Evolutionary conservation across 441 rosid genomes (phyloP), one percentile per base, ranked within the genome.

Genomic region (Euphorbia celastroides): DNA sequence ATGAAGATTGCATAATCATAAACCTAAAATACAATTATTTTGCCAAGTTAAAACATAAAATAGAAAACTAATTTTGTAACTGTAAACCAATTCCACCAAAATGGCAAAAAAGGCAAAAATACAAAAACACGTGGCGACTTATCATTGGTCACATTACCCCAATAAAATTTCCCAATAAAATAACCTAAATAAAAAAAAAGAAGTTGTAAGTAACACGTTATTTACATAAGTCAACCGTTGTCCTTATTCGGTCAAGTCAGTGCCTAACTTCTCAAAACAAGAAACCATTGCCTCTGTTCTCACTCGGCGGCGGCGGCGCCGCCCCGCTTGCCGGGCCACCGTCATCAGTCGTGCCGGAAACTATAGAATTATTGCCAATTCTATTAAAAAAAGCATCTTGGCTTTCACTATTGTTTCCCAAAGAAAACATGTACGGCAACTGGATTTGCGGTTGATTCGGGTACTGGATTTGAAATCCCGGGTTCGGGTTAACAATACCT

Each of bases 231-330:
- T 72, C 60, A 62, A 63, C 74, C 66, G 68, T 73, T 74, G 70
- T 67, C 74, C 48, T 13, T 8, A 7, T 68, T 48, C 26, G 69
- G 77, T 67, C 75, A 67, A 72, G 86, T 79, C 81, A 75, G 81
- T 79, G 68, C 83, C 89, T 80, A 82, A 82, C n/a, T 75, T 80
- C 58, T 84, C 83, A 82, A 44, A 70, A 79, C 75, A 77, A 72
- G 82, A 73, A 79, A 52, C 46, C 55, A 38, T 73, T 70, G 28
- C 74, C 32, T 63, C 79, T 64, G 55, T 72, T 79, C 72, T 77
- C 75, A 77, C 70, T 76, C 14, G 64, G 50, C 31, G 34, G 46
- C 28, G 55, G 57, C 19, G n/a, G n/a, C n/a, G n/a, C n/a, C n/a
- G 57, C 26, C n/a, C n/a, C n/a, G n/a, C n/a, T n/a, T 25, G 17